Conservation (phyloP, 1,284 basidiomycete genomes). For the Waitea zeae region DNA sequence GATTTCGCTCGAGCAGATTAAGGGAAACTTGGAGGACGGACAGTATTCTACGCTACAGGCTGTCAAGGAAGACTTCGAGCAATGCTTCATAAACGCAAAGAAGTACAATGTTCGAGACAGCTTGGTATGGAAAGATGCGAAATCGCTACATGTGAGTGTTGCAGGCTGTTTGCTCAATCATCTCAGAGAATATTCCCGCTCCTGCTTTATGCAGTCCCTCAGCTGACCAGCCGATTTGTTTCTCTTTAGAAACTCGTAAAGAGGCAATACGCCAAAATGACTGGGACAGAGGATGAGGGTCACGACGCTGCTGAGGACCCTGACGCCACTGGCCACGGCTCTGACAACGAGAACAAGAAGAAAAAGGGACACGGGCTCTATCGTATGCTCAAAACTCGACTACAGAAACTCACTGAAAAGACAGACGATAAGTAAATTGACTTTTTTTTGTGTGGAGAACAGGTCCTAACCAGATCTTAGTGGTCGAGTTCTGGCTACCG, state of each 20-base stretch:
- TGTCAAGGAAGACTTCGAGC: constrained; percentile 68
- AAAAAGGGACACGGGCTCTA: constrained; percentile 43
- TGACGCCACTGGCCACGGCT: constrained; percentile 17
- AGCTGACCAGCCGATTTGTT: background rate
- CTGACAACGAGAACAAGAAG: constrained; percentile 25
- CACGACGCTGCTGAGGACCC: too few relatives aligned
- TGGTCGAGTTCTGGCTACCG: constrained; percentile 50
- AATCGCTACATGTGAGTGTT: constrained; percentile 33
- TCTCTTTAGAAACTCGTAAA: constrained; percentile 40
- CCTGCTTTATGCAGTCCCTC: background rate
- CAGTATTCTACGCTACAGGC: constrained; percentile 52
- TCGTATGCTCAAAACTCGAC: constrained; percentile 40
- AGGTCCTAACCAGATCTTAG: constrained; percentile 15
- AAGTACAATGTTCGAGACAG: constrained; percentile 80
- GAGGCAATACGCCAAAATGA: constrained; percentile 43
- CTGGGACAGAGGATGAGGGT: constrained; percentile 24
- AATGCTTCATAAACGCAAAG: constrained; percentile 84
- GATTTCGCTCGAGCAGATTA: constrained; percentile 78
- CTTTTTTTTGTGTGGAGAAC: background rate
- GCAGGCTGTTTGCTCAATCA: too few relatives aligned
- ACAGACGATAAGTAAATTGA: constrained; percentile 40
- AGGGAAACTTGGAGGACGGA: constrained; percentile 50
- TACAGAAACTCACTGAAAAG: constrained; percentile 55
- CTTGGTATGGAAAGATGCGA: constrained; percentile 74
- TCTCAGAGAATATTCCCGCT: background rate